Evolutionary conservation across 1,284 basidiomycete species (phyloP), one percentile per base, ranked within the genome.

Genomic region (Trichosporon asahii): DNA sequence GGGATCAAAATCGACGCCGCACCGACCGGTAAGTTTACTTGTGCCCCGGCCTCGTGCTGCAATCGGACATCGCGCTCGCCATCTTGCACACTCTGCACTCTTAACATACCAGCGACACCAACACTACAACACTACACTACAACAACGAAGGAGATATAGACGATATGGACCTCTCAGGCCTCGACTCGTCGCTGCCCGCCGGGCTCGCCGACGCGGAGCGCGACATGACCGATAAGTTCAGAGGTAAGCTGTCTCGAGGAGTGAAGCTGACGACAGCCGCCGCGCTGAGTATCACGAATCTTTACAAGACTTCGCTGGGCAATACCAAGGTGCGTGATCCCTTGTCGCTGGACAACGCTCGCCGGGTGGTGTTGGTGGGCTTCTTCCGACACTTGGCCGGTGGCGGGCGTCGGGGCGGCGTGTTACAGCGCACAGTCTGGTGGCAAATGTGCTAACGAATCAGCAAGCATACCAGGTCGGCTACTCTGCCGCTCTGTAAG

Each of bases 141-240:
- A 3, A 8, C 23, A 25, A 53, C 21, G 23, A 53, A 21, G 3
- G 49, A 5, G 11, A 21, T 11, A 53, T n/a, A 53, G 49, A 23
- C n/a, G 23, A 53, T 5, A 84, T 84, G 83, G 83, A 84, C 66
- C 75, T 84, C 61, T 83, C 82, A n/a, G 77, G 78, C 18, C 77
- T 84, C 33, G 75, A 77, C 63, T 77, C 77, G n/a, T 80, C 80
- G 8, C 70, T 84, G 23, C 81, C 81, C 2, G 79, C 79, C 1
- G 83, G 76, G 18, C 72, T 84, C 64, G 82, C 82, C 21, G 79
- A 83, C 71, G 83, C 81, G 2, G 83, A 85, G 76, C 75, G 81
- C 53, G 83, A 84, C 64, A 83, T 85, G 78, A 82, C 82, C 65
- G 83, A 84, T 64, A 82, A 83, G 76, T 85, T 85, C 70, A 80